Evolutionary conservation across 345 rosid species (phyloP).

Genomic region (Salix arbutifolia): DNA sequence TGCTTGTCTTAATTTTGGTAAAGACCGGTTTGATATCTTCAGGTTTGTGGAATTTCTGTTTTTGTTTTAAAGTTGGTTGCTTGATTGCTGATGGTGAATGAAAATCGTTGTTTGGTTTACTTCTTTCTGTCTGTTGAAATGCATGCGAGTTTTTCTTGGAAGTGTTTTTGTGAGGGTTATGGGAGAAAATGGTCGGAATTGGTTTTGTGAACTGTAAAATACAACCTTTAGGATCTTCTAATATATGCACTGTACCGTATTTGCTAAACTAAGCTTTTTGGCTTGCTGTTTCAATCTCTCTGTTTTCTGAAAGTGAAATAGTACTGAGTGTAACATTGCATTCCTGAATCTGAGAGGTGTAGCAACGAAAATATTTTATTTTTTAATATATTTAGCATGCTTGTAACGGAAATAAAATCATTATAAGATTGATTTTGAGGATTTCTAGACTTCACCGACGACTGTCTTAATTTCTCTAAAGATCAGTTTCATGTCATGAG

Average conservation of each 20-base stretch:
- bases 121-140: not conserved
- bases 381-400: not conserved
- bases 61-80: not conserved
- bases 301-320: not conserved
- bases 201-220: not conserved
- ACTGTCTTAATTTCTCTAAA: slow-evolving; percentile 84
- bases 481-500: slow-evolving; percentile 65
- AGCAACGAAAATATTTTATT: not conserved
- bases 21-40: slow-evolving; percentile 90
- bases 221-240: not conserved
- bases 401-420: not conserved
- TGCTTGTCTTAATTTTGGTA: slow-evolving; percentile 87
- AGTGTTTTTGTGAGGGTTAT: not conserved
- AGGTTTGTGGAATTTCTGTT: slow-evolving; percentile 47
- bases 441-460: slow-evolving; percentile 63
- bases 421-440: slow-evolving; percentile 47
- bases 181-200: not conserved
- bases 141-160: not conserved
- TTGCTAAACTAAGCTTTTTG: not conserved
- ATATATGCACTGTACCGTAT: not conserved
- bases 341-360: not conserved
- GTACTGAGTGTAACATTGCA: not conserved
- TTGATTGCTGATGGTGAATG: not conserved
- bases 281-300: not conserved
- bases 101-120: not conserved